A percentile compares a stretch with the other conserved stretches of the same genome.
Conservation (phyloP, 73 alveolate species). For the Paramecium sexaurelia region DNA sequence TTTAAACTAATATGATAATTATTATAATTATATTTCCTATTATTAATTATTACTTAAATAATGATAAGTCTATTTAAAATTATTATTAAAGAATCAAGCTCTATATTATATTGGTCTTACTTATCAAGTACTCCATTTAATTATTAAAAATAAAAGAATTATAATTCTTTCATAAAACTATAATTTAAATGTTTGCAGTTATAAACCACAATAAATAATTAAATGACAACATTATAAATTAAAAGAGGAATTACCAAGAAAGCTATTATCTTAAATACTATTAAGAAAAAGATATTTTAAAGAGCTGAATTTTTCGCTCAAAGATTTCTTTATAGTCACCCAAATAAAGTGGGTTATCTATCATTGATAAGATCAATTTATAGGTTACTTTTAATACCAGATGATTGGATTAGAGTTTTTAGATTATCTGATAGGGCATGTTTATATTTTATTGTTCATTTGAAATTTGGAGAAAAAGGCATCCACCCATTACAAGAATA, state of each 20-base stretch:
- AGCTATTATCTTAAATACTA: neutral
- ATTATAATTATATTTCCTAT: no score
- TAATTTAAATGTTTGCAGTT: neutral
- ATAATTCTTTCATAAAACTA: neutral
- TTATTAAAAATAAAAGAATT: no score
- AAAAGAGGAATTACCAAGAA: neutral
- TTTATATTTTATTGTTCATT: neutral
- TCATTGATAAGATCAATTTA: neutral
- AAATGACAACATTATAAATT: neutral
- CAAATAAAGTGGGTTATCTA: neutral
- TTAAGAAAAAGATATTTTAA: neutral
- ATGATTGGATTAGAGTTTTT: neutral
- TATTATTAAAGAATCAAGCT: no score
- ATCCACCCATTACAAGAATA: neutral
- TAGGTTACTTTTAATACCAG: neutral
- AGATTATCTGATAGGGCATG: neutral
- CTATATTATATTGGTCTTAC: no score
- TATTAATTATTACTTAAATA: no score
- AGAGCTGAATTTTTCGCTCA: neutral
- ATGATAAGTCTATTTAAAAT: no score
- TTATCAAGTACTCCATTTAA: constrained; percentile 64
- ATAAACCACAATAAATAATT: neutral
- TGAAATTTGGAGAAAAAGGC: neutral
- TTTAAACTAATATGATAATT: constrained; percentile 66
- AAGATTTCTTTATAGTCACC: neutral